phyloP scores from a whole-genome alignment of 192 early-diverging fungal species.

The Irineochytrium annulatum region DNA sequence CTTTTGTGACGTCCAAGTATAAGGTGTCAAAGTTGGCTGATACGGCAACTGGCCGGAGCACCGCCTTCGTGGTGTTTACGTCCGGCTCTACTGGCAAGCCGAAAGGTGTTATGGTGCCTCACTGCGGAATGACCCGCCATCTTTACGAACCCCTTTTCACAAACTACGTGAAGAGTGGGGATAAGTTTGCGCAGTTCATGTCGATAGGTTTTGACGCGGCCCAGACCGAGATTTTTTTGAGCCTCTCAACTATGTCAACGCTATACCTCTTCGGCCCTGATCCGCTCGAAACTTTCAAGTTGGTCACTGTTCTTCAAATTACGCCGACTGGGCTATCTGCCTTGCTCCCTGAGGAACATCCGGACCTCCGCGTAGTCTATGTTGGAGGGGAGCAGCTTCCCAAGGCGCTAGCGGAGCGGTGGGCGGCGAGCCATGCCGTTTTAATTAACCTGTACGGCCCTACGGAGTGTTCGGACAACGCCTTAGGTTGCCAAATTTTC shows the following conservation, averaged over 20 bases:
- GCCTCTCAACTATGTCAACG: conserved; percentile 13
- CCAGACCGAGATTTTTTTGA: conserved; percentile 21
- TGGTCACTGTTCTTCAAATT: conserved; percentile 11
- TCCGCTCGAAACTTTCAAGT: conserved; percentile 17
- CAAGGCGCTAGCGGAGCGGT: conserved; percentile 16
- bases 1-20: no score
- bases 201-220: conserved; percentile 29
- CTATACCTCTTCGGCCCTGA: conserved; percentile 29
- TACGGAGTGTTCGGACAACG: conserved; percentile 21
- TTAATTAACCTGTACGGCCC: conserved; percentile 28
- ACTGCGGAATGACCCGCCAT: conserved; percentile 21
- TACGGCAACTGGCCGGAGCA: background rate
- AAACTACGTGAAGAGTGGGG: background rate
- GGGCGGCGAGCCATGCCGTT: conserved; percentile 19
- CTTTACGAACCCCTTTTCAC: background rate
- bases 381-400: conserved; percentile 18
- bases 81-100: conserved; percentile 42
- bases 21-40: background rate
- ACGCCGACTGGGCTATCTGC: conserved; percentile 28
- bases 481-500: background rate
- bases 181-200: conserved; percentile 11
- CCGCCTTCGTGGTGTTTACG: conserved; percentile 25
- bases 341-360: conserved; percentile 18
- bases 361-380: conserved; percentile 27
- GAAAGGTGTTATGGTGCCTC: conserved; percentile 32